A percentile compares a stretch with the other conserved stretches of the same genome.
Evolutionary conservation across 139 green algal genomes (phyloP).

Genomic region (Chlamydomonas urium): DNA sequence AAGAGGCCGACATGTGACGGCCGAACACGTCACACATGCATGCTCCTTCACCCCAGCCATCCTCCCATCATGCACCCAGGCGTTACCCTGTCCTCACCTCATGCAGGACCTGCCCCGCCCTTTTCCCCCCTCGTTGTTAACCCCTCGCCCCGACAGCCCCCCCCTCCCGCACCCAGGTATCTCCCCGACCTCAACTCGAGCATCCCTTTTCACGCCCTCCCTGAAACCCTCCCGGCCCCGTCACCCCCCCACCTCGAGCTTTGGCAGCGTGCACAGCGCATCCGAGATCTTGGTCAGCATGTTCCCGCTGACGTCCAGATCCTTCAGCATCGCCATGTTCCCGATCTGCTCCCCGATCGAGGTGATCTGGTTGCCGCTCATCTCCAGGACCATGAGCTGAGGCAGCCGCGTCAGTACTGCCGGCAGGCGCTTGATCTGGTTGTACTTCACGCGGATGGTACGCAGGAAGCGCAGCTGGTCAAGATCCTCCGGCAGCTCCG

Average conservation of each 20-base stretch:
- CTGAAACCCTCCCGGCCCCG: too few species aligned
- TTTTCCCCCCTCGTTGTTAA: too few species aligned
- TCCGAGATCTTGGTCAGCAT: conserved; percentile 55
- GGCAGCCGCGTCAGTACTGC: conserved; percentile 30
- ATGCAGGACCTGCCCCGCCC: too few species aligned
- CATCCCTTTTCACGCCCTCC: too few species aligned
- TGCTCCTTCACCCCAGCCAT: too few species aligned
- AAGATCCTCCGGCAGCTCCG: conserved; percentile 68
- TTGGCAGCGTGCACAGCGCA: conserved; percentile 44
- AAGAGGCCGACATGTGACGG: too few species aligned
- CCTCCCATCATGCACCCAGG: too few species aligned
- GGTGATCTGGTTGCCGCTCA: conserved; percentile 73
- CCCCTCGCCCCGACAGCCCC: too few species aligned
- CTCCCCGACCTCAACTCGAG: too few species aligned
- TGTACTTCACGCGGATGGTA: conserved; percentile 78
- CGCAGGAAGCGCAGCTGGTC: conserved; percentile 60
- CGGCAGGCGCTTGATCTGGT: conserved; percentile 60
- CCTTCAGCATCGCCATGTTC: conserved; percentile 36
- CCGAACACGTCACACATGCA: too few species aligned
- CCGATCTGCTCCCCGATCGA: conserved; percentile 53
- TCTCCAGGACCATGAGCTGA: conserved; percentile 59
- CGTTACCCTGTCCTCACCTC: too few species aligned
- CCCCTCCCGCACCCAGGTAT: too few species aligned
- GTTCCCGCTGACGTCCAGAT: conserved; percentile 78
- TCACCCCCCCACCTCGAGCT: conserved; percentile 52